A percentile compares a stretch with the other conserved stretches of the same genome.
Conservation (phyloP, 495 filamentous ascomycete genomes). For the Aspergillus incahuasiensis region DNA sequence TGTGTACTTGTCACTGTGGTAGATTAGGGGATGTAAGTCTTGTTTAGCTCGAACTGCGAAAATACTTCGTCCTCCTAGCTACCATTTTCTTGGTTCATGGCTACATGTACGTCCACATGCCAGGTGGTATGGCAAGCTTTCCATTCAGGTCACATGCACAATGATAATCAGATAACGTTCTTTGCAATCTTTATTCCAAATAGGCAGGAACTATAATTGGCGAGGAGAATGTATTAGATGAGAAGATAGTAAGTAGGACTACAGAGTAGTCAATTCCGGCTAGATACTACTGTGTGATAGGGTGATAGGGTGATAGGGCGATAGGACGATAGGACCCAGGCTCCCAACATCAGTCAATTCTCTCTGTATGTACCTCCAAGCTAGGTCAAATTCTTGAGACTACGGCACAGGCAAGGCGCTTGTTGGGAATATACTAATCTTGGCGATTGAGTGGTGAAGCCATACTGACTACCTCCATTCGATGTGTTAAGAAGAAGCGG, state of each 20-base stretch:
- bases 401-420: too few species aligned
- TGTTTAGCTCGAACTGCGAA: not conserved
- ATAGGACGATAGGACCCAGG: too few species aligned
- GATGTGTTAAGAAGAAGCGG: too few species aligned
- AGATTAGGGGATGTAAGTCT: constrained; percentile 8
- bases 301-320: too few species aligned
- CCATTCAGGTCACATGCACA: not conserved
- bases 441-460: too few species aligned
- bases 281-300: not conserved
- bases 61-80: not conserved
- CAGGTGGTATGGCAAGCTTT: not conserved
- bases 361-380: too few species aligned
- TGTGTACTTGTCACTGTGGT: constrained; percentile 10
- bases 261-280: not conserved
- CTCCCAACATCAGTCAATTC: too few species aligned
- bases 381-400: too few species aligned
- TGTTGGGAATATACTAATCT: too few species aligned
- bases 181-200: not conserved
- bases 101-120: not conserved
- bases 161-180: not conserved
- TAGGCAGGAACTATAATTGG: not conserved
- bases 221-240: not conserved
- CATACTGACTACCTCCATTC: too few species aligned
- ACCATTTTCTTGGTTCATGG: not conserved
- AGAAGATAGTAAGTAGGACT: too few species aligned